A percentile compares a stretch with the other conserved stretches of the same genome.
These are phyloP conservation scores for Chalaropsis ovoidea DNA, from an alignment of 2,329 filamentous ascomycete species.

Conservation along the genomic window DNA sequence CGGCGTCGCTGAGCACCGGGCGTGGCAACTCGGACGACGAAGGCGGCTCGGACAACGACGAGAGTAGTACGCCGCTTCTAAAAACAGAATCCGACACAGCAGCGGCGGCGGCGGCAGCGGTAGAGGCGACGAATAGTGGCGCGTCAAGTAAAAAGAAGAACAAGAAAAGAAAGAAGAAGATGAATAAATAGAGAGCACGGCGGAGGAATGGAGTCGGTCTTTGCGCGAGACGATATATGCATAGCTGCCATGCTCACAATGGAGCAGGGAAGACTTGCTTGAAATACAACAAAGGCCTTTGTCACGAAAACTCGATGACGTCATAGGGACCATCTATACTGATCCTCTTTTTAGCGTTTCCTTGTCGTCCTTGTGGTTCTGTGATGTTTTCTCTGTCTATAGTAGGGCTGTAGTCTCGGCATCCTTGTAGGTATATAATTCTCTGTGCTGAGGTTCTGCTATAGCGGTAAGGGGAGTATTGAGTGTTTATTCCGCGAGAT, in stretches of 20 bases:
- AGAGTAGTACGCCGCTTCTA: not conserved
- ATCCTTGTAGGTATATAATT: too few species aligned
- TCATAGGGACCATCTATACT: not conserved
- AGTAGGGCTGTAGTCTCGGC: too few species aligned
- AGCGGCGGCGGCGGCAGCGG: not conserved
- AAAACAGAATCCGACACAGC: not conserved
- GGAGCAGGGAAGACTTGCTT: not conserved
- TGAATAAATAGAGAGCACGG: slow-evolving; percentile 4
- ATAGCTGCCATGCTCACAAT: too few species aligned
- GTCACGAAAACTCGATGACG: not conserved
- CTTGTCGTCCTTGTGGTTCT: not conserved
- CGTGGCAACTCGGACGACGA: not conserved
- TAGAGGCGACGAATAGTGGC: not conserved
- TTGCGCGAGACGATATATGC: too few species aligned
- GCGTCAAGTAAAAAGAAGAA: slow-evolving; percentile 24
- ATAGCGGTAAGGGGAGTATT: not conserved
- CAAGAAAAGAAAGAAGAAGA: slow-evolving; percentile 26
- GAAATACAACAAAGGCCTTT: not conserved
- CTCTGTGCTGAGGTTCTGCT: too few species aligned
- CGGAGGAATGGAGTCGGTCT: too few species aligned
- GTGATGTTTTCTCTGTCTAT: not conserved
- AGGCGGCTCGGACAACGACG: slow-evolving; percentile 6
- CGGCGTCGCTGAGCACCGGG: not conserved
- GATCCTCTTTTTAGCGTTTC: not conserved
- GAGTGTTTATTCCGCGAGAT: not conserved